These are phyloP conservation scores for Pichia thaimueangensis DNA, from an alignment of 805 yeast species.

Conservation along the genomic window DNA sequence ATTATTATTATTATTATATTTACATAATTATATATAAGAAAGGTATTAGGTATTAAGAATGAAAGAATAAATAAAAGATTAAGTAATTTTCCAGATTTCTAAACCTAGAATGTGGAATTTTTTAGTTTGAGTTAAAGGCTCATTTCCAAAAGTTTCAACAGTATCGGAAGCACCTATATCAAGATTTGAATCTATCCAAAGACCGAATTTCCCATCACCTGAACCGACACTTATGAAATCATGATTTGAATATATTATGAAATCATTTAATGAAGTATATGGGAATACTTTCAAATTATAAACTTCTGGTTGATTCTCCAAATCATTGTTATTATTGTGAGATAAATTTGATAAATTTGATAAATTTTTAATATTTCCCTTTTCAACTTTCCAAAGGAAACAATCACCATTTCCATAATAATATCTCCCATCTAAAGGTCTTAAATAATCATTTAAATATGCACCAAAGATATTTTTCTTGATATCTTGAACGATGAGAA, in stretches of 20 bases:
- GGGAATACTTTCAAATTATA: constrained; percentile 64
- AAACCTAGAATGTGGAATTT: constrained; percentile 71
- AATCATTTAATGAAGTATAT: constrained; percentile 84
- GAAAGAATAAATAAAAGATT: no score
- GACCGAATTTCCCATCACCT: constrained; percentile 87
- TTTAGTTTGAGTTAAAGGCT: constrained; percentile 45
- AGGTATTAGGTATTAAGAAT: no score
- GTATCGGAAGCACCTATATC: constrained; percentile 70
- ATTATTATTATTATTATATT: no score
- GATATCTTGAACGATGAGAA: constrained; percentile 64
- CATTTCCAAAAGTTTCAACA: constrained; percentile 87
- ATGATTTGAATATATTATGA: constrained; percentile 73
- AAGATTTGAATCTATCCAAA: constrained; percentile 77
- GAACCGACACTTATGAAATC: constrained; percentile 81
- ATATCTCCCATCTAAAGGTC: constrained; percentile 62
- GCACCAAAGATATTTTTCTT: constrained; percentile 68
- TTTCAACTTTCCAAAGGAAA: constrained; percentile 77
- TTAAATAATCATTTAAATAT: constrained; percentile 65
- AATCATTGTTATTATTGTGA: background rate
- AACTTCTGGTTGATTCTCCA: background rate
- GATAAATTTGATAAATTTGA: background rate
- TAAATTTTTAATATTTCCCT: constrained; percentile 30
- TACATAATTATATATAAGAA: no score
- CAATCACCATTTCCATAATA: constrained; percentile 95
- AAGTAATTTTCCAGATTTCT: constrained; percentile 76